These are phyloP conservation scores for Teratosphaeria viscida DNA, from an alignment of 2,329 filamentous ascomycete species.

Conservation along the genomic window DNA sequence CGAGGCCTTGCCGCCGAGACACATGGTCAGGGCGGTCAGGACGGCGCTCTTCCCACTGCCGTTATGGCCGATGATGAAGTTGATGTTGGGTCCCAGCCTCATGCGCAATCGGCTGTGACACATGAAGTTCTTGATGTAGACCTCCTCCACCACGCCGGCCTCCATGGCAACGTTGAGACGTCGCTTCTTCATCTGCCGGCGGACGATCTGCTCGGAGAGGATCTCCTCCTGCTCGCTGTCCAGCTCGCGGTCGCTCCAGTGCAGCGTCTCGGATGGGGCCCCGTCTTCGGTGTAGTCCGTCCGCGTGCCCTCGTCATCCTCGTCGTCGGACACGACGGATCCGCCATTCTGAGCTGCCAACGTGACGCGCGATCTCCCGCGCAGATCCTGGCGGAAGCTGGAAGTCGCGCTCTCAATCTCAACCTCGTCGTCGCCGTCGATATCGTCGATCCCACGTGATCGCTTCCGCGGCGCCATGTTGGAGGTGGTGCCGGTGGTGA, in stretches of 20 bases:
- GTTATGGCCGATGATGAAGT: conserved; percentile 96
- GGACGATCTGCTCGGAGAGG: conserved; percentile 21
- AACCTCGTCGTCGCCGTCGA: conserved; percentile 9
- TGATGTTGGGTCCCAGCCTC: conserved; percentile 84
- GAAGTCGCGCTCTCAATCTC: conserved; percentile 21
- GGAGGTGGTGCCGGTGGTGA: conserved; percentile 5
- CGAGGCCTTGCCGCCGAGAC: conserved; percentile 87
- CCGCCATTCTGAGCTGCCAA: conserved; percentile 19
- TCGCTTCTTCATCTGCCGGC: conserved; percentile 15
- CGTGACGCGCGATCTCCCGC: conserved; percentile 21
- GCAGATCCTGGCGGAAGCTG: conserved; percentile 16
- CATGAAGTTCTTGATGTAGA: conserved; percentile 92
- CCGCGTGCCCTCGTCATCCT: conserved; percentile 1
- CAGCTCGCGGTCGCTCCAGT: conserved; percentile 17
- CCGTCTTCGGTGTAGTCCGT: not conserved
- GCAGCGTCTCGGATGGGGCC: conserved; percentile 11
- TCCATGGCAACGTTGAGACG: conserved; percentile 63
- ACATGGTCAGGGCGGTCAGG: conserved; percentile 82
- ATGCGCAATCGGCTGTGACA: conserved; percentile 77
- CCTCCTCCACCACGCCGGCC: conserved; percentile 76
- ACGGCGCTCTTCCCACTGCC: conserved; percentile 96
- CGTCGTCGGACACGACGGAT: conserved; percentile 21
- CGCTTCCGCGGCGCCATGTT: conserved; percentile 20
- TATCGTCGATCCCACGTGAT: conserved; percentile 12
- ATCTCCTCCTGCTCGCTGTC: conserved; percentile 20